Conservation (phyloP, 257 asterid genomes). For the Solanum clarkiae region DNA sequence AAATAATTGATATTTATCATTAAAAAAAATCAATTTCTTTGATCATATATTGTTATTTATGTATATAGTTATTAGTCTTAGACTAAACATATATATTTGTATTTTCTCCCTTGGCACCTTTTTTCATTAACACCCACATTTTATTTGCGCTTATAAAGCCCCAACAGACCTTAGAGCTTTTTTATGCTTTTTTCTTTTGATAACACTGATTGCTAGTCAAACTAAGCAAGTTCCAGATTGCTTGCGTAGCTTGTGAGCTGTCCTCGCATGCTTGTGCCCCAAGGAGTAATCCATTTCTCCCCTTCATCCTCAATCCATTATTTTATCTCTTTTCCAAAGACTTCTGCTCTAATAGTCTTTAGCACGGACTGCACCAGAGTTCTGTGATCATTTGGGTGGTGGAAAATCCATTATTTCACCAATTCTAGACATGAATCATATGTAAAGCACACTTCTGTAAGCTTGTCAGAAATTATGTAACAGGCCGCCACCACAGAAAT, state of each 20-base stretch:
- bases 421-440: not conserved
- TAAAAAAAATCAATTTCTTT: not conserved
- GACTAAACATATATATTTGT: not conserved
- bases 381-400: not conserved
- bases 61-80: not conserved
- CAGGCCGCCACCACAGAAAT: not conserved
- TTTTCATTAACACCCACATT: not conserved
- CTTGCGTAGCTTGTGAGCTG: not conserved
- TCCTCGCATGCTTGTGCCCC: not conserved
- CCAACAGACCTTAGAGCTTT: not conserved
- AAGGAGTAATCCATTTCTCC: not conserved
- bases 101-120: not conserved
- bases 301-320: not conserved
- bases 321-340: not conserved
- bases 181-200: not conserved
- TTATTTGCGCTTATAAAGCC: not conserved
- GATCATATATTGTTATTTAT: not conserved
- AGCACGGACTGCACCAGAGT: not conserved
- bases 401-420: not conserved
- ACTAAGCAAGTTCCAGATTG: not conserved
- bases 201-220: not conserved
- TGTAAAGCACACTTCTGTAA: not conserved
- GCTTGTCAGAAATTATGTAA: not conserved
- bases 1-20: not conserved
- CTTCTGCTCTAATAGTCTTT: not conserved